Base-by-base conservation (phyloP, 257 asterid genomes). In the Nyctanthes arbortristis region DNA sequence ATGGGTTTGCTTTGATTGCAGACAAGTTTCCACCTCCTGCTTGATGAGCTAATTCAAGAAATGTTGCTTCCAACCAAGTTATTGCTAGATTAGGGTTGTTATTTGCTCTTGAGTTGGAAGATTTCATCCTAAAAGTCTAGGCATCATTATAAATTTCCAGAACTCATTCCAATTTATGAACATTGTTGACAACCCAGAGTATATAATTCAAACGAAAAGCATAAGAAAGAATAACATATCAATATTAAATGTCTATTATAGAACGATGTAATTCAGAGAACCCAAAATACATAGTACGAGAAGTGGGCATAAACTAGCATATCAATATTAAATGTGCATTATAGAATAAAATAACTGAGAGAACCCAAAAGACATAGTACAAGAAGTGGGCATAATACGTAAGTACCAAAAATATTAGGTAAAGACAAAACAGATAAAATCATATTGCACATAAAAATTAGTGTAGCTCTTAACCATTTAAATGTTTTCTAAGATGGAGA, bases 31-130 rank as follows among this genome's bases (percentile, higher is more conserved):
- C 92, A 57, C 74, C 79, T 69, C 84, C 88, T 69, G 77, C 90
- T 79, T 74, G 83, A 64, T 57, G 79, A 65, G 78, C 79, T 84
- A 93, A 75, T 77, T 86, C 96, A n/a, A 94, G 97, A 84, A 93
- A 93, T 70, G 91, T 87, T 27, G 88, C 85, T 81, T 87, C 98
- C 80, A 91, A 82, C 98, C 98, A 93, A 78, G 96, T 80, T 68
- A 93, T 85, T 65, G 98, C 96, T 80, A 85, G 73, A 69, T 81
- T 80, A 65, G 92, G 81, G 74, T 83, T 86, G 39, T 71, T 83
- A 62, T 84, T 80, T 54, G 96, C 92, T 79, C 81, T 87, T 54
- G 89, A 62, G 62, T 81, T 77, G 56, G 85, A 32, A 37, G 96
- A 85, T 62, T 93, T 90, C 64, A 85, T 71, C 77, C 94, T 87